phyloP scores from a whole-genome alignment of 2,329 filamentous ascomycete genomes.

The Verticillium alfalfae region DNA sequence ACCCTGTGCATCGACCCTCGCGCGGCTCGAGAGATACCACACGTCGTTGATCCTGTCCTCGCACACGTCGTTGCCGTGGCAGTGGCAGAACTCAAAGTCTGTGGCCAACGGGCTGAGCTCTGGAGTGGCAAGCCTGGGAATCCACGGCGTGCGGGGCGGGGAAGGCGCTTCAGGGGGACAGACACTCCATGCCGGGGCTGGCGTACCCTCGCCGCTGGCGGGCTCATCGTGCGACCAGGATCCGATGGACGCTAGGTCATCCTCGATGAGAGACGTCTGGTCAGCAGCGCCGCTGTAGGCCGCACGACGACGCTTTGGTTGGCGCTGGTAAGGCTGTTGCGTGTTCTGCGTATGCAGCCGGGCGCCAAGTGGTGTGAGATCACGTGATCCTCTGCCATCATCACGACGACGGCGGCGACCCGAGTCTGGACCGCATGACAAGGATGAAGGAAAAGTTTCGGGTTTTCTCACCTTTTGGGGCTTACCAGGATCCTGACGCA shows the following conservation, averaged over 20 bases:
- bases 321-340: background rate
- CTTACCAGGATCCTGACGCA: background rate
- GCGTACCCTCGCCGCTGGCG: background rate
- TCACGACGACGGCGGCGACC: background rate
- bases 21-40: constrained; percentile 8
- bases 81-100: constrained; percentile 10
- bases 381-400: background rate
- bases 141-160: constrained; percentile 3
- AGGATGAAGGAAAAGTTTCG: background rate
- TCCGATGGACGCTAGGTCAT: background rate
- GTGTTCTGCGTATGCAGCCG: background rate
- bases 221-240: background rate
- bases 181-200: background rate
- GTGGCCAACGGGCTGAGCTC: constrained; percentile 9
- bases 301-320: background rate
- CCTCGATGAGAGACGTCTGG: background rate
- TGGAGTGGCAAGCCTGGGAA: constrained; percentile 7
- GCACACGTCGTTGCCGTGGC: constrained; percentile 5
- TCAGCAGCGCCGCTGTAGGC: background rate
- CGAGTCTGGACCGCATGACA: background rate
- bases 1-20: constrained; percentile 5
- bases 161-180: background rate
- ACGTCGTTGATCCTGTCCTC: constrained; percentile 8
- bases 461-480: background rate
- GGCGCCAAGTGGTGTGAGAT: background rate